Base-by-base conservation (phyloP, 2,329 filamentous ascomycete species). In the Paecilomyces variotii region DNA sequence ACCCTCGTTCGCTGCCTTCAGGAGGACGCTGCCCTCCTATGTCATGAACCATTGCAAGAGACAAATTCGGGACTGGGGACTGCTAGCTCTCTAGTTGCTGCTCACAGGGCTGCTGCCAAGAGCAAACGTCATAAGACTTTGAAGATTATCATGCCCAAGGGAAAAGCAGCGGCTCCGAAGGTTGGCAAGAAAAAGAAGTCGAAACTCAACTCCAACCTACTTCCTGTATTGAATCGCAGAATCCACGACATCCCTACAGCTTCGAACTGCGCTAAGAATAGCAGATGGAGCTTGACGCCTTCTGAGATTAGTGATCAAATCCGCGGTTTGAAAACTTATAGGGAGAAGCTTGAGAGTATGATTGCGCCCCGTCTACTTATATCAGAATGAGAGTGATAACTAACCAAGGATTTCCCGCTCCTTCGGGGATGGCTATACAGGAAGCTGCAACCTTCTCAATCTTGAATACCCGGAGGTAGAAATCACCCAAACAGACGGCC, bases 361-460 rank as follows among this genome's bases (percentile, higher is more conserved):
- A 1, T 26, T 27, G 10, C 32, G 39, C 27, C 9, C n/a, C 28
- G 14, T 25, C 14, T 39, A 7, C n/a, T 2, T 28, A 32, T 49
- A 19, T n/a, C 19, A 39, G 35, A 39, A n/a, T 39, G 35, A 32
- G 12, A 11, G 12, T 39, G 35, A 39, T 11, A 39, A 39, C 32
- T 45, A 45, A 39, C 51, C 19, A 5, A 45, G 28, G 39, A n/a
- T 12, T 49, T n/a, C 27, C 24, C 32, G 10, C 24, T 27, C 26
- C 24, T 35, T 9, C 30, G n/a, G 24, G 55, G 25, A 53, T 26
- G n/a, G 10, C 26, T 57, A 5, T 55, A 28, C 53, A 70, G 67
- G 56, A 57, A 55, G 65, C 11, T 71, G 68, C 27, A 39, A 60
- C 11, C 57, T 70, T 24, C 63, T 71, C 25, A 50, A 57, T 2